Percentiles rank a stretch among this genome's conserved stretches.
Evolutionary conservation across 805 yeast species (phyloP).

Genomic region (Cyberlindnera mrakii): DNA sequence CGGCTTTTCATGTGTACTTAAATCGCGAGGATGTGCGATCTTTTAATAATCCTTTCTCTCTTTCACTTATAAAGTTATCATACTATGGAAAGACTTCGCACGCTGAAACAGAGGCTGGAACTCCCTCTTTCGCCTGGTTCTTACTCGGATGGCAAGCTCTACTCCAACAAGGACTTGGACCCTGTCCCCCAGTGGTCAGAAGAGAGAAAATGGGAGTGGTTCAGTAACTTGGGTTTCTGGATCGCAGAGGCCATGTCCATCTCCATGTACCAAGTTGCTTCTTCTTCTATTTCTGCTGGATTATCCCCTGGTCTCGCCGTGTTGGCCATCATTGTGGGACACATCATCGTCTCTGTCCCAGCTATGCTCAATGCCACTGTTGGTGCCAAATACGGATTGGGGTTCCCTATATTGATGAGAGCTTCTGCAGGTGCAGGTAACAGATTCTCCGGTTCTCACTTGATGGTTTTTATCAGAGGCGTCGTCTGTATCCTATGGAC

Average conservation of each 20-base stretch:
- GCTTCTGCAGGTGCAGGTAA: slow-evolving; percentile 31
- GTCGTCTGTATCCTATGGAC: slow-evolving; percentile 48
- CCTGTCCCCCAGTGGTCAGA: slow-evolving; percentile 58
- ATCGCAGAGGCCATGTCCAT: slow-evolving; percentile 73
- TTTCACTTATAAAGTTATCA: not conserved
- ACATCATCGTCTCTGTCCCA: slow-evolving; percentile 22
- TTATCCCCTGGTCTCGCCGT: slow-evolving; percentile 49
- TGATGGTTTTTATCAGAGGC: slow-evolving; percentile 27
- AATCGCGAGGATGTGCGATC: too few relatives aligned
- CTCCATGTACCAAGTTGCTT: slow-evolving; percentile 76
- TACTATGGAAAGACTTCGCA: not conserved
- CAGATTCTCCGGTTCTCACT: slow-evolving; percentile 27
- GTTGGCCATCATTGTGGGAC: slow-evolving; percentile 22
- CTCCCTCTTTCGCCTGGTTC: slow-evolving; percentile 16
- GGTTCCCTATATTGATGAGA: slow-evolving; percentile 30
- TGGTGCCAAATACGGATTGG: slow-evolving; percentile 30
- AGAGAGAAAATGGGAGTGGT: slow-evolving; percentile 65
- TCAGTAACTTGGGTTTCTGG: slow-evolving; percentile 44
- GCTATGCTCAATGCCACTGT: slow-evolving; percentile 18
- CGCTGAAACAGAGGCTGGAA: slow-evolving; percentile 4
- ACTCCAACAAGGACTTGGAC: slow-evolving; percentile 57
- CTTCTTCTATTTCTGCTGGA: slow-evolving; percentile 61
- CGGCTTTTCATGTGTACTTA: too few relatives aligned
- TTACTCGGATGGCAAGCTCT: slow-evolving; percentile 26
- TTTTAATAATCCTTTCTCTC: not conserved